Conservation (phyloP, 179 eudicot genomes). For the Corrigiola litoralis region DNA sequence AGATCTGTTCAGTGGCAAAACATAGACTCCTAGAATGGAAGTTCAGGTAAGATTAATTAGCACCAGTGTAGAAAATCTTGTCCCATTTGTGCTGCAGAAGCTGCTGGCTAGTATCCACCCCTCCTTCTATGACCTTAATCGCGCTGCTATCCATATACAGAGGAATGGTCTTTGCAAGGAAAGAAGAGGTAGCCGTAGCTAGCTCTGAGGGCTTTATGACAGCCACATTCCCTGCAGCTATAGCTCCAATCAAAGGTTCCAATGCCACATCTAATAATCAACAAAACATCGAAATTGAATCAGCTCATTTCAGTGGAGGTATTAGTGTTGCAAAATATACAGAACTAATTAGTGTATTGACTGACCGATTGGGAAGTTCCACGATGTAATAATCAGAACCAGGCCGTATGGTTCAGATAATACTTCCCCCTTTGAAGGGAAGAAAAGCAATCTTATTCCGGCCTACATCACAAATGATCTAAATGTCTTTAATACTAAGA, state of each 20-base stretch:
- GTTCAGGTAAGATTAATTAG: no score
- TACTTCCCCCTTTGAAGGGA: constrained; percentile 65
- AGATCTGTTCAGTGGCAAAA: not conserved
- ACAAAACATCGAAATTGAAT: not conserved
- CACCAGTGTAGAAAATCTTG: constrained; percentile 92
- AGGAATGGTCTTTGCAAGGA: constrained; percentile 61
- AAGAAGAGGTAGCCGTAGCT: constrained; percentile 70
- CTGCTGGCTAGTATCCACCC: constrained; percentile 35
- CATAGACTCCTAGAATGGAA: not conserved
- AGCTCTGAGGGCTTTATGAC: constrained; percentile 83
- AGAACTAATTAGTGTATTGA: not conserved
- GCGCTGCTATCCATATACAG: constrained; percentile 61
- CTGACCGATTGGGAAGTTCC: constrained; percentile 90
- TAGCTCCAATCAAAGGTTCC: constrained; percentile 89
- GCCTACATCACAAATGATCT: constrained; percentile 38
- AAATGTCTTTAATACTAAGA: not conserved
- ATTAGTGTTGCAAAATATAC: not conserved
- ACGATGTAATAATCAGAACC: constrained; percentile 65
- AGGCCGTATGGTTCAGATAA: constrained; percentile 79
- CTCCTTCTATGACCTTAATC: constrained; percentile 78
- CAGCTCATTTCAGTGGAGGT: not conserved
- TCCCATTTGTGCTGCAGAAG: constrained; percentile 79
- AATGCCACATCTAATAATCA: constrained; percentile 49
- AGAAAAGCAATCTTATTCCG: constrained; percentile 46
- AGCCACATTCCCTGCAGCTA: constrained; percentile 83